Evolutionary conservation across 1,139 yeast genomes (phyloP).

Genomic region (Hyphopichia wangnamkhiaoensis): DNA sequence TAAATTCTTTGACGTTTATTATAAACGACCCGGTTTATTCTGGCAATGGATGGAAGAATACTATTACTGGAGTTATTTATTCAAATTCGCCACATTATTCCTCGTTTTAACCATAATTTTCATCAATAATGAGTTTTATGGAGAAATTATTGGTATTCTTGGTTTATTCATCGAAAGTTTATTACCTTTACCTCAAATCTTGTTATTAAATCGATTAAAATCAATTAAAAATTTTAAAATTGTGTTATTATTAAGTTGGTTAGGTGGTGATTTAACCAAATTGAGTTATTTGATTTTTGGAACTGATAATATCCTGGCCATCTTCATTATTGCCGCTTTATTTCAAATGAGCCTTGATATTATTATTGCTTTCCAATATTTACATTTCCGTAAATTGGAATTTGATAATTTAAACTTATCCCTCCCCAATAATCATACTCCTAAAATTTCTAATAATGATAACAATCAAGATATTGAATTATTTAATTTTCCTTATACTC

Average conservation of each 20-base stretch:
- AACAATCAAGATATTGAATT: neutral
- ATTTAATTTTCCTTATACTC: too few relatives aligned
- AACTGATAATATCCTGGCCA: conserved; percentile 63
- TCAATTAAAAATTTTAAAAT: conserved; percentile 79
- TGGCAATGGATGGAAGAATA: conserved; percentile 82
- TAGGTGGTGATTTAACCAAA: conserved; percentile 84
- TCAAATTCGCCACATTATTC: conserved; percentile 44
- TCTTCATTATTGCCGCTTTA: conserved; percentile 75
- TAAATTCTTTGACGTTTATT: conserved; percentile 68
- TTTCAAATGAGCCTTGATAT: conserved; percentile 80
- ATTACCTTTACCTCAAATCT: conserved; percentile 84
- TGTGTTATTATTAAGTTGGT: conserved; percentile 77
- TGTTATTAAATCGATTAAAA: conserved; percentile 65
- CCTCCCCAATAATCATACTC: conserved; percentile 1
- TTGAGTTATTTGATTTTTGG: conserved; percentile 72
- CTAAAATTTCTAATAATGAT: neutral
- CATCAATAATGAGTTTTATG: conserved; percentile 41
- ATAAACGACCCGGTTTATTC: conserved; percentile 62
- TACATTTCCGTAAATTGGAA: conserved; percentile 45
- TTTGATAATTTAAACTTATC: conserved; percentile 2
- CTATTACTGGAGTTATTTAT: conserved; percentile 68
- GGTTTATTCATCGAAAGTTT: conserved; percentile 82
- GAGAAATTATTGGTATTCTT: conserved; percentile 63
- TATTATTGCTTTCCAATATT: conserved; percentile 73
- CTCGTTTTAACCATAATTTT: conserved; percentile 48